phyloP scores from a whole-genome alignment of 495 filamentous ascomycete genomes.

The Penicillium roqueforti region DNA sequence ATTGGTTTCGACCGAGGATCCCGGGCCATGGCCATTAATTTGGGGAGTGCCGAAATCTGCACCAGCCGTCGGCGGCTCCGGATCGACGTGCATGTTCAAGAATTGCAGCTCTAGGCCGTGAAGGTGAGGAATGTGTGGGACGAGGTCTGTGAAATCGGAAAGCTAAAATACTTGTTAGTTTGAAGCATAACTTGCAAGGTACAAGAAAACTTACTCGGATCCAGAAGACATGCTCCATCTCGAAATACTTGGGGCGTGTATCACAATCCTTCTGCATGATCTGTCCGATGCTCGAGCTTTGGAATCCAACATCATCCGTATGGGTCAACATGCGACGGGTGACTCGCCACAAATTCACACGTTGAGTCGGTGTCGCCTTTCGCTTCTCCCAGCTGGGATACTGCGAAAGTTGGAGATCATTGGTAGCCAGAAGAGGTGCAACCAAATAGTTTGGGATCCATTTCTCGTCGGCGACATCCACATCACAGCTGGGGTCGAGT shows the following conservation, averaged over 20 bases:
- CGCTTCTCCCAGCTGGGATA: slow-evolving; percentile 67
- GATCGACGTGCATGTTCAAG: slow-evolving; percentile 46
- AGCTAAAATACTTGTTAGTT: slow-evolving; percentile 43
- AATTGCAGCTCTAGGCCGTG: slow-evolving; percentile 54
- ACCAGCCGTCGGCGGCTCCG: slow-evolving; percentile 27
- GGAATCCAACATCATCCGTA: slow-evolving; percentile 37
- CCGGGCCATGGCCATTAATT: slow-evolving; percentile 33
- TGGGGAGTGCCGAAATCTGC: slow-evolving; percentile 13
- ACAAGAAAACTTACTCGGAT: slow-evolving; percentile 54
- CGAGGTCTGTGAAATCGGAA: slow-evolving; percentile 69
- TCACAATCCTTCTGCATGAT: slow-evolving; percentile 46
- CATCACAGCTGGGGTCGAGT: slow-evolving; percentile 40
- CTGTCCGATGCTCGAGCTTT: slow-evolving; percentile 37
- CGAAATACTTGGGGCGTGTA: slow-evolving; percentile 50
- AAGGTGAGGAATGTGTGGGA: slow-evolving; percentile 67
- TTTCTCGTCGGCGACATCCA: slow-evolving; percentile 51
- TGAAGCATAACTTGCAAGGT: neutral
- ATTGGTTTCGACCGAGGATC: slow-evolving; percentile 23
- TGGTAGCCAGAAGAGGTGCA: slow-evolving; percentile 69
- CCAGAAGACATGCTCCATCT: slow-evolving; percentile 66
- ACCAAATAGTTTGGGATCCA: slow-evolving; percentile 77
- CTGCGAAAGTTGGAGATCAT: slow-evolving; percentile 67
- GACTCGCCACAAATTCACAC: slow-evolving; percentile 51
- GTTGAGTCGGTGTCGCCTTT: slow-evolving; percentile 43
- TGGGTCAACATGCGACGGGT: slow-evolving; percentile 48